phyloP scores from a whole-genome alignment of 2,329 filamentous ascomycete species.

The Cryoendolithus antarcticus region DNA sequence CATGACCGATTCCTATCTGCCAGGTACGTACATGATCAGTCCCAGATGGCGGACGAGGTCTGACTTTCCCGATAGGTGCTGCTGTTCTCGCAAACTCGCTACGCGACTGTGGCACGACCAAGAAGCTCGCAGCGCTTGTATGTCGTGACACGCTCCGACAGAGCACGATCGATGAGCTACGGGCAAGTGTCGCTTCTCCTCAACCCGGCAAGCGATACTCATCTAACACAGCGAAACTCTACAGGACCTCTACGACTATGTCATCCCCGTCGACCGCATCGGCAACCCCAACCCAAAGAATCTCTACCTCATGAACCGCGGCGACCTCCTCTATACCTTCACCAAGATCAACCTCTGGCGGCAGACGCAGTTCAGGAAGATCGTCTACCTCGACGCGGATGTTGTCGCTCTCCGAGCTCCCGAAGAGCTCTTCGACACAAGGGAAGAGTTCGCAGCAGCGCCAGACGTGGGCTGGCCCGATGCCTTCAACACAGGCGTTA shows the following conservation, averaged over 20 bases:
- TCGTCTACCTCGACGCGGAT: constrained; percentile 92
- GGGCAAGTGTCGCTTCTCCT: constrained; percentile 35
- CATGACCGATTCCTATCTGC: constrained; percentile 82
- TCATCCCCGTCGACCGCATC: constrained; percentile 73
- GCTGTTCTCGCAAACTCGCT: constrained; percentile 89
- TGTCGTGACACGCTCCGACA: constrained; percentile 67
- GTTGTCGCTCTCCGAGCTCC: constrained; percentile 81
- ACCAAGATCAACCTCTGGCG: constrained; percentile 96
- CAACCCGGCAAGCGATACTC: background rate
- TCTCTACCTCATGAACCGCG: constrained; percentile 80
- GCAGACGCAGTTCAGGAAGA: constrained; percentile 75
- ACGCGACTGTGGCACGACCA: constrained; percentile 75
- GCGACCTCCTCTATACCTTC: constrained; percentile 82
- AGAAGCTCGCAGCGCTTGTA: constrained; percentile 74
- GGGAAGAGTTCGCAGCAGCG: constrained; percentile 54
- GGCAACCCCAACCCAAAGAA: constrained; percentile 68
- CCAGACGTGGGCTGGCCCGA: constrained; percentile 98
- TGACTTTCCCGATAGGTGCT: constrained; percentile 51
- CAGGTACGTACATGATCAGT: constrained; percentile 46
- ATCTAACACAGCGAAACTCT: constrained; percentile 8
- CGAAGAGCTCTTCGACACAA: constrained; percentile 74
- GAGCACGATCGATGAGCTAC: constrained; percentile 65
- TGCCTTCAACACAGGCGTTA: constrained; percentile 94
- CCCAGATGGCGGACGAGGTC: constrained; percentile 2
- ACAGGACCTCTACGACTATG: constrained; percentile 72